Conservation (phyloP, 352 stramenopile species). For the Phytophthora pseudosyringae region DNA sequence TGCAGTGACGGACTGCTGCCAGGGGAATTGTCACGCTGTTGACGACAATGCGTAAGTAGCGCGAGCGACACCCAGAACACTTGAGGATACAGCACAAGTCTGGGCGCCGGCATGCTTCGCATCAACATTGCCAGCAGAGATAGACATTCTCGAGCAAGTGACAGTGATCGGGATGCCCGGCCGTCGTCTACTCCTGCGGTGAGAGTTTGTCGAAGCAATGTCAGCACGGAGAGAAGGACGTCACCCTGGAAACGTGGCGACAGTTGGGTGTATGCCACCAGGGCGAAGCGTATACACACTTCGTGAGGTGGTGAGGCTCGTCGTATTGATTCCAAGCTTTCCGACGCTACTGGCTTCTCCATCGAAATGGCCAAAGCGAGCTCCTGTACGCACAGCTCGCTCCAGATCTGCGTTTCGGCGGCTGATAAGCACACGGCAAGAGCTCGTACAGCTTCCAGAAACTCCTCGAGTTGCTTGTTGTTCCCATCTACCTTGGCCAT, state of each 20-base stretch:
- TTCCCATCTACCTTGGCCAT: background rate
- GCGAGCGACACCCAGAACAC: slow-evolving; percentile 76
- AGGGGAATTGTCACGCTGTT: slow-evolving; percentile 16
- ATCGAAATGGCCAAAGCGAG: slow-evolving; percentile 51
- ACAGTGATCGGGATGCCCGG: slow-evolving; percentile 14
- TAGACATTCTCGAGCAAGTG: slow-evolving; percentile 58
- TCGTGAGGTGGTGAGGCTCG: slow-evolving; percentile 18
- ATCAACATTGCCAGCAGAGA: slow-evolving; percentile 46
- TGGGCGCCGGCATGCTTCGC: slow-evolving; percentile 50
- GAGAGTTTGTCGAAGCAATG: slow-evolving; percentile 49
- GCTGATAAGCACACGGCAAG: slow-evolving; percentile 42
- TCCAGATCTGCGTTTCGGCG: slow-evolving; percentile 48
- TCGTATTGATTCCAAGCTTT: slow-evolving; percentile 10
- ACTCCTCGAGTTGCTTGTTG: slow-evolving; percentile 13
- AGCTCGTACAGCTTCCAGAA: slow-evolving; percentile 24
- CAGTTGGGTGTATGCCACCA: slow-evolving; percentile 59
- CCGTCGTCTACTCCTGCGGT: slow-evolving; percentile 14
- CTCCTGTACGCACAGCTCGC: slow-evolving; percentile 65
- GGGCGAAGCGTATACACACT: slow-evolving; percentile 58
- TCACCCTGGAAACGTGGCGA: slow-evolving; percentile 60
- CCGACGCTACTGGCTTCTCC: background rate
- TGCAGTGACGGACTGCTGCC: slow-evolving; percentile 26
- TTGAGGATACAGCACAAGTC: slow-evolving; percentile 77
- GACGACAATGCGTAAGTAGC: slow-evolving; percentile 64
- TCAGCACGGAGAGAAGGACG: slow-evolving; percentile 62